Evolutionary conservation across 2,329 filamentous ascomycete genomes (phyloP), one percentile per base, ranked within the genome.

Genomic region (Proliferodiscus dingleyae): DNA sequence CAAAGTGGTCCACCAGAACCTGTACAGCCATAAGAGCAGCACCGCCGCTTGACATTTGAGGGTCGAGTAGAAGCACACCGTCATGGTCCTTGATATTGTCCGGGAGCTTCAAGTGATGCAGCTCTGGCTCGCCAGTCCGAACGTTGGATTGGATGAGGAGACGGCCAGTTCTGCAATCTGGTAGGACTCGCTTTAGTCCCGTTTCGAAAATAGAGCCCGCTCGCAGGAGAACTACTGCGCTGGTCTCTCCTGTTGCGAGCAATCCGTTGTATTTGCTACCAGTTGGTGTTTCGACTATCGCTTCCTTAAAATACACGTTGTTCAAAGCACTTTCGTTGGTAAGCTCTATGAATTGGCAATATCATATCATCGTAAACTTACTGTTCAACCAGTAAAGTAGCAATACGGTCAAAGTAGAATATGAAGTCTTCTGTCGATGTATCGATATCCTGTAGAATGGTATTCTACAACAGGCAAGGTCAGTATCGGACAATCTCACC

Each of bases 391-490:
- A 97, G 73, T 42, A 96, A 72, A n/a, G 86, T 81, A 2, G 87
- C 81, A 29, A 97, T 72, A 29, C 93, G 80, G 66, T 98, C 89
- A 65, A 97, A 96, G 68, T 97, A 97, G 68, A 97, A 97, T 51
- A 95, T 88, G 64, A 96, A 97, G 58, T 97, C 90, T 62, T 95
- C 91, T 33, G 87, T 78, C 5, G 77, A 72, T 0, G 89, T 91
- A 38, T 82, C 77, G 15, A 87, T 84, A 57, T 93, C 78, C 38
- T 94, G 85, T 32, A 98, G 79, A 46, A 96, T 86, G 0, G 90
- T 96, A 64, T 88, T 90, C 34, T 37, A 10, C 19, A 37, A 10
- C 13, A 37, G 9, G 4, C 5, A 21, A 8, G 9, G 19, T 37
- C n/a, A 23, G 34, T 23, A 22, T 23, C 22, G 9, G 9, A 10